Conservation (phyloP, 371 early-diverging fungal species). For the Dentiscutata heterogama region DNA sequence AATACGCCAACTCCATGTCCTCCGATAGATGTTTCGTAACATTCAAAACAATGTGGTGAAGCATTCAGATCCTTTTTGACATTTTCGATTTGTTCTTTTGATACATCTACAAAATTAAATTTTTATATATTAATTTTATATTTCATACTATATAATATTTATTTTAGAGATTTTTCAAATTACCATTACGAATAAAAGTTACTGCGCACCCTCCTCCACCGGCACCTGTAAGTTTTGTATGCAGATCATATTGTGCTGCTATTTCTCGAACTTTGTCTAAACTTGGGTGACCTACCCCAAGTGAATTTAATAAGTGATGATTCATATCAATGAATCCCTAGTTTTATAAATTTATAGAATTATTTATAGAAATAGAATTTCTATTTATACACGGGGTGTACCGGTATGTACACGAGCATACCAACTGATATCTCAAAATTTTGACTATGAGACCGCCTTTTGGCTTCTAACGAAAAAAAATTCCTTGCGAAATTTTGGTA, state of each 20-base stretch:
- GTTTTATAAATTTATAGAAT: too few relatives aligned
- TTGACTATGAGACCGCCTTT: too few relatives aligned
- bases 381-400: too few relatives aligned
- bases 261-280: conserved; percentile 83
- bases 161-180: conserved; percentile 19
- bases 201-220: conserved; percentile 98
- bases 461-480: too few relatives aligned
- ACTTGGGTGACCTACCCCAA: conserved; percentile 87
- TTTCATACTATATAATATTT: neutral
- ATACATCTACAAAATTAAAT: conserved; percentile 48
- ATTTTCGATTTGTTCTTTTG: conserved; percentile 52
- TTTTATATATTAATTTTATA: conserved; percentile 6
- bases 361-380: neutral
- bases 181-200: conserved; percentile 80
- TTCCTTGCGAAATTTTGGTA: too few relatives aligned
- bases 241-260: conserved; percentile 67
- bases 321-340: conserved; percentile 84
- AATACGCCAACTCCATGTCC: conserved; percentile 69
- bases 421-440: too few relatives aligned
- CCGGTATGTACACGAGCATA: too few relatives aligned
- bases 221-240: conserved; percentile 95
- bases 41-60: conserved; percentile 67
- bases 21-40: conserved; percentile 81
- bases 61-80: conserved; percentile 58
- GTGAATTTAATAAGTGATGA: conserved; percentile 78